Base-by-base conservation (phyloP, 495 filamentous ascomycete genomes). In the Parachaetomium inaequale region DNA sequence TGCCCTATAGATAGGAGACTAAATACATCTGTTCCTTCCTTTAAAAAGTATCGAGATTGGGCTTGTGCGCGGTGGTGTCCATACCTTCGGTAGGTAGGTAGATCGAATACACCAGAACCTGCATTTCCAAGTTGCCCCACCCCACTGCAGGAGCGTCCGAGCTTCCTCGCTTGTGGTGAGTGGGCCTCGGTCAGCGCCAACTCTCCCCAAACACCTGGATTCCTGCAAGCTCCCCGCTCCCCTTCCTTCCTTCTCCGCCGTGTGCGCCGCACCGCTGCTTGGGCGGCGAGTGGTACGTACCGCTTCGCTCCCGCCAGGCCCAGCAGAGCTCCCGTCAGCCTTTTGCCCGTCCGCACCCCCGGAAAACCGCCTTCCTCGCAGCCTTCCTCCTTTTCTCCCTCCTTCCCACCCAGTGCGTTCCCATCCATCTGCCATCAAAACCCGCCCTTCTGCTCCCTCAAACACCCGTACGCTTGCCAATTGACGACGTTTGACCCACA, bases 341-440 rank as follows among this genome's bases (percentile, higher is more conserved):
- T 64, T 34, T 71, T 65, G 63, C 66, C 68, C 72, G 61, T 69
- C 71, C 66, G 71, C 62, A 65, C 65, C 75, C 77, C 73, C 70
- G 69, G 68, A 63, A 63, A 61, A 58, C 46, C 67, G 32, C 73
- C 74, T 71, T 72, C 71, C 72, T 65, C 66, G 58, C 54, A 64
- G 60, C 63, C 65, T 67, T 66, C 55, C 64, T 58, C 65, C 42
- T 58, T 49, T 68, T 50, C 65, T 64, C 51, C 51, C 56, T 61
- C 53, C 64, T 63, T 63, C 50, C 67, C 51, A 61, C 58, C 63
- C 63, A 63, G 64, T 58, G 58, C 38, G 21, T 59, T 57, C 53
- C 56, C 62, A 55, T 53, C 55, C 55, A 29, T 29, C 43, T 50
- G 32, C 54, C 57, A 71, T 71, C 61, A 67, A 64, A 65, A 65